phyloP scores from a whole-genome alignment of 192 early-diverging fungal species.

The Podila clonocystis region DNA sequence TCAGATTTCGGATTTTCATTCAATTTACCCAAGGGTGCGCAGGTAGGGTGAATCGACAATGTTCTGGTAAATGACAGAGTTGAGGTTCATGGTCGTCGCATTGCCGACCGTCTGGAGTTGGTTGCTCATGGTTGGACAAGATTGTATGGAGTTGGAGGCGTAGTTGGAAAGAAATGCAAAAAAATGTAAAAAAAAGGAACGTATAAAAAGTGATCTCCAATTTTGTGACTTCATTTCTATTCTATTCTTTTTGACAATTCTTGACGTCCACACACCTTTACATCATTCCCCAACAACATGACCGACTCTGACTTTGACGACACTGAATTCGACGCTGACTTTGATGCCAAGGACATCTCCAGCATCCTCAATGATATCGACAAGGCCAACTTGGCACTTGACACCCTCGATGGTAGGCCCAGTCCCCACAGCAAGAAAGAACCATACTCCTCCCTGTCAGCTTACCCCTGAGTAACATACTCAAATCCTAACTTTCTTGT shows the following conservation, averaged over 20 bases:
- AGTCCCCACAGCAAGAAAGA: not conserved
- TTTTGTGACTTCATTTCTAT: not conserved
- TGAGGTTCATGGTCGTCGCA: conserved; percentile 85
- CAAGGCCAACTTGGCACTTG: conserved; percentile 29
- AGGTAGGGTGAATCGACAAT: conserved; percentile 82
- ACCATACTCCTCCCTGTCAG: not conserved
- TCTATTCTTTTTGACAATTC: not conserved
- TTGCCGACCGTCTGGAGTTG: conserved; percentile 77
- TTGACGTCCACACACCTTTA: not conserved
- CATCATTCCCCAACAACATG: conserved; percentile 11
- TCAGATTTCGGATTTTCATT: not conserved
- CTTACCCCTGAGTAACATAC: not conserved
- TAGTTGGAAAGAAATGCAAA: not conserved
- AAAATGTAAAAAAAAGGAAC: not conserved
- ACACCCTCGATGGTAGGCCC: conserved; percentile 26
- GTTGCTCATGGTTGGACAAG: conserved; percentile 47
- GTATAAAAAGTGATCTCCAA: not conserved
- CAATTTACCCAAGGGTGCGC: conserved; percentile 72
- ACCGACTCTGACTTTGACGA: conserved; percentile 35
- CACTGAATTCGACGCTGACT: conserved; percentile 21
- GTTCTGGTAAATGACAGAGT: conserved; percentile 74
- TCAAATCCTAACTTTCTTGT: not conserved
- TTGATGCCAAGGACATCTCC: conserved; percentile 42
- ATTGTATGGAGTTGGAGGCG: not conserved
- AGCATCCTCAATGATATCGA: conserved; percentile 48